Evolutionary conservation across 352 stramenopile genomes (phyloP), one percentile per base, ranked within the genome.

Genomic region (Globisporangium abappressorium): DNA sequence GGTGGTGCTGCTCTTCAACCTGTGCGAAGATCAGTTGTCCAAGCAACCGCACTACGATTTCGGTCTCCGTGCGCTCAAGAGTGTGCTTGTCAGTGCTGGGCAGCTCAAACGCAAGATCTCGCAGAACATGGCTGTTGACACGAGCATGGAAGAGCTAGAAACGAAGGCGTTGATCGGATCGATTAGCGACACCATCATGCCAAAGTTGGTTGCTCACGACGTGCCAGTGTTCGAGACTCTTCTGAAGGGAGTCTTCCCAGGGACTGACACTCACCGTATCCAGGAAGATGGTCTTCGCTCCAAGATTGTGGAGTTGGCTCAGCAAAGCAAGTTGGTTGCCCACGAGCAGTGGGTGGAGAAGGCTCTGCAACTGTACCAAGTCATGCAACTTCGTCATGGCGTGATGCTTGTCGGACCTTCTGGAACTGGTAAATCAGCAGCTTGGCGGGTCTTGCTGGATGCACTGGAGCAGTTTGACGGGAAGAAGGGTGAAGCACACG

Each of bases 1-100:
- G 75, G 91, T 99, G 62, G 98, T 99, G 14, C 83, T 99, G 68
- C 84, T 99, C 14, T 99, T 99, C 75, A 96, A 98, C 51, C 77
- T 99, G 30, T 99, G 97, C 66, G 86, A 98, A 75, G 89, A 99
- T 55, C 96, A 99, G 74, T 91, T 99, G 53, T 99, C 97, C 2
- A 97, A 97, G 65, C 98, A 99, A 70, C 90, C 89, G n/a, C 98
- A 99, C 78, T 99, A 99, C 78, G 98, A 99, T 74, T 99, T 99
- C 78, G 98, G 98, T 4, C 89, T 99, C 55, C 94, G 98, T 68
- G 98, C 98, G 5, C 79, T 99, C 58, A 99, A 99, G 83, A 99
- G 95, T 58, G 94, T 99, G 43, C 85, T 99, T 2, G 94, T 99
- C 0, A 98, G 95, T 69, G 98, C 98, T 41, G 98, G 98, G 33